Evolutionary conservation across 495 filamentous ascomycete genomes (phyloP).

Genomic region (Beverwykella pulmonaria): DNA sequence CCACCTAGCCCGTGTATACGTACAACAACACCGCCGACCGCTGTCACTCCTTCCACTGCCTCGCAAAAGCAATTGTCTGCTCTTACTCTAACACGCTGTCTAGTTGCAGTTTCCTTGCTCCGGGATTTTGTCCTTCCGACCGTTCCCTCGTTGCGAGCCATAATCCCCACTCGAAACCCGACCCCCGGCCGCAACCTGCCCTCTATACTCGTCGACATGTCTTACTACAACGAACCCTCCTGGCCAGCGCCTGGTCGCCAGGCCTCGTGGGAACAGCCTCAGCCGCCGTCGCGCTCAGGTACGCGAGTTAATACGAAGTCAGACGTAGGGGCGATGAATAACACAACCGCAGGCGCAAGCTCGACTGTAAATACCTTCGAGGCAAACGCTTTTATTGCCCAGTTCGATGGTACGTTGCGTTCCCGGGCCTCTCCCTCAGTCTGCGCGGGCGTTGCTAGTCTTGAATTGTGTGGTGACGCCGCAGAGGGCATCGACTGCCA

Average conservation of each 20-base stretch:
- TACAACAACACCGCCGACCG: slow-evolving; percentile 3
- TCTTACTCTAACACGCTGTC: neutral
- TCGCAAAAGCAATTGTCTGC: neutral
- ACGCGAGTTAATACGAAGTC: slow-evolving; percentile 43
- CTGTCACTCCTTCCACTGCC: neutral
- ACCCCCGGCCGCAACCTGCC: slow-evolving; percentile 17
- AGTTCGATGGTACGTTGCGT: slow-evolving; percentile 81
- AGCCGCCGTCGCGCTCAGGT: slow-evolving; percentile 87
- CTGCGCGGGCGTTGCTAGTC: neutral
- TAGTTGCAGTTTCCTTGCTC: slow-evolving; percentile 20
- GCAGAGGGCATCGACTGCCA: neutral
- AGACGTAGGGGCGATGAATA: slow-evolving; percentile 24
- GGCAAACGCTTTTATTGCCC: slow-evolving; percentile 75
- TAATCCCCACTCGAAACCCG: slow-evolving; percentile 10
- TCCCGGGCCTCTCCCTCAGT: neutral
- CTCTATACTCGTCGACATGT: slow-evolving; percentile 57
- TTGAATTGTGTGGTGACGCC: neutral
- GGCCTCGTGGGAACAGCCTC: slow-evolving; percentile 80
- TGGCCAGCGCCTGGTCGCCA: slow-evolving; percentile 70
- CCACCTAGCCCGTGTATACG: neutral
- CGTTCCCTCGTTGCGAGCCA: slow-evolving; percentile 23
- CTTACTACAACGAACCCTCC: slow-evolving; percentile 84
- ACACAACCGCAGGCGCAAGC: slow-evolving; percentile 64
- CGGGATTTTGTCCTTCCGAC: slow-evolving; percentile 3
- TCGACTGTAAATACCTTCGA: slow-evolving; percentile 67